Percentiles rank a stretch among this genome's conserved stretches.
phyloP scores from a whole-genome alignment of 2,329 filamentous ascomycete genomes.

The Monilinia vaccinii-corymbosi region DNA sequence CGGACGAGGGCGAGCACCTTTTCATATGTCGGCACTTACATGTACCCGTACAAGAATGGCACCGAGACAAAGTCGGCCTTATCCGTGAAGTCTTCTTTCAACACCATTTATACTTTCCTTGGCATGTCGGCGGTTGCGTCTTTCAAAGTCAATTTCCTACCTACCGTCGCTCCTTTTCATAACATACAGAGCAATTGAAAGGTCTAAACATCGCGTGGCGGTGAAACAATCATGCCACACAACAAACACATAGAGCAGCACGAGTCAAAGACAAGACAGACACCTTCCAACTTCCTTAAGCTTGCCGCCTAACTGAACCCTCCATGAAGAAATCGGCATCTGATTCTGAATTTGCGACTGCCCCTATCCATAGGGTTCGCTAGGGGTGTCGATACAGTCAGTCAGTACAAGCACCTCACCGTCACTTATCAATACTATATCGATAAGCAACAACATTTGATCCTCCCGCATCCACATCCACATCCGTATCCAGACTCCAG shows the following conservation, averaged over 20 bases:
- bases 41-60: background rate
- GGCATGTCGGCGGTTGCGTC: background rate
- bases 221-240: background rate
- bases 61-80: background rate
- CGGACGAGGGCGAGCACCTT: background rate
- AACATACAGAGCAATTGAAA: background rate
- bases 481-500: too few relatives aligned
- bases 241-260: too few relatives aligned
- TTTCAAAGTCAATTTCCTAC: background rate
- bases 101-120: background rate
- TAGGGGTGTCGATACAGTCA: too few relatives aligned
- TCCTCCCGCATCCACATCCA: background rate
- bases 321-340: background rate
- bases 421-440: conserved; percentile 1
- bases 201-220: background rate
- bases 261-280: too few relatives aligned
- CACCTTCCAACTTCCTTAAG: too few relatives aligned
- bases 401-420: too few relatives aligned
- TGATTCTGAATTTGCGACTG: too few relatives aligned
- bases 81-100: background rate
- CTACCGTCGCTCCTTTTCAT: background rate
- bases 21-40: too few relatives aligned
- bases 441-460: background rate
- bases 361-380: background rate
- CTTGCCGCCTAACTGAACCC: background rate